Evolutionary conservation across 495 filamentous ascomycete genomes (phyloP).

Genomic region (Staphylotrichum tortipilum): DNA sequence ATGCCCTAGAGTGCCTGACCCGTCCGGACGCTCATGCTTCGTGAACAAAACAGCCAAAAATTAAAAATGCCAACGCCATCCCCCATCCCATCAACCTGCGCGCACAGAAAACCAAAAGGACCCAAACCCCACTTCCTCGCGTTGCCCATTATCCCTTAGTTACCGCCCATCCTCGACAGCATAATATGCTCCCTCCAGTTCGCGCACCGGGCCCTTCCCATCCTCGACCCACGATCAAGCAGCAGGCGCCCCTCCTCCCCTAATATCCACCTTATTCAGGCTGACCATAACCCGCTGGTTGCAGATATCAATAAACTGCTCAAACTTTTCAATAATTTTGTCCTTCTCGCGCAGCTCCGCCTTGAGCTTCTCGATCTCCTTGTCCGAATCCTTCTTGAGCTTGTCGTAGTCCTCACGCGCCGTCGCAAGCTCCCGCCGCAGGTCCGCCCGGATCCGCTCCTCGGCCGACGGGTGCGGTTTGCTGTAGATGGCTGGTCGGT

Average conservation of each 20-base stretch:
- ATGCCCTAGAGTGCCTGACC: too few relatives aligned
- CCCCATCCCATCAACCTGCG: too few relatives aligned
- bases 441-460: constrained; percentile 46
- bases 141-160: too few relatives aligned
- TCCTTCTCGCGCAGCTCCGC: constrained; percentile 43
- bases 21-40: constrained; percentile 3
- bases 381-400: constrained; percentile 36
- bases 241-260: constrained; percentile 5
- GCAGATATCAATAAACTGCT: constrained; percentile 54
- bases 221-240: too few relatives aligned
- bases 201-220: too few relatives aligned
- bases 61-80: too few relatives aligned
- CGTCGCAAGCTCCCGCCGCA: constrained; percentile 43
- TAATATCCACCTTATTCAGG: constrained; percentile 24
- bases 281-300: constrained; percentile 49
- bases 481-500: constrained; percentile 48
- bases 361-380: constrained; percentile 42
- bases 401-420: constrained; percentile 41
- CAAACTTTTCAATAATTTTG: constrained; percentile 47
- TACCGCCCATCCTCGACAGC: too few relatives aligned
- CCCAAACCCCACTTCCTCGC: background rate
- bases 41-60: background rate
- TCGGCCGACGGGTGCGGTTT: constrained; percentile 48
- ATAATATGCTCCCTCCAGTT: too few relatives aligned
- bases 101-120: too few relatives aligned